Evolutionary conservation across 768 basidiomycete species (phyloP).

Genomic region (Porphyrellus cyaneotinctus): DNA sequence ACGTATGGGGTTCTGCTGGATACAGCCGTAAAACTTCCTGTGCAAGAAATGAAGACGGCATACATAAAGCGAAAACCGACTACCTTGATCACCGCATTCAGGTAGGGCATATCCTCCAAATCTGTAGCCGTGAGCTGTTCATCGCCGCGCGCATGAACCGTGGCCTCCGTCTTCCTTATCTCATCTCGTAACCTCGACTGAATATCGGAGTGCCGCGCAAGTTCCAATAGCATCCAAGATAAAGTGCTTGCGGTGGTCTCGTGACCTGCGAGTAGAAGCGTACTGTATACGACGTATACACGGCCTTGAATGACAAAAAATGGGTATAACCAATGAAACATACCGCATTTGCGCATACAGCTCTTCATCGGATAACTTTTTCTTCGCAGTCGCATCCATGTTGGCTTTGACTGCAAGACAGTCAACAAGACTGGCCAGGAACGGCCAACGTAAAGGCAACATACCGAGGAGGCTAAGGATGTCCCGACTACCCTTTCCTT

Average conservation of each 20-base stretch:
- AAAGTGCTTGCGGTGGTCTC: slow-evolving; percentile 56
- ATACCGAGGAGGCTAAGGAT: slow-evolving; percentile 36
- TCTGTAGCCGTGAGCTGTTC: slow-evolving; percentile 28
- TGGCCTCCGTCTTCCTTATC: slow-evolving; percentile 2
- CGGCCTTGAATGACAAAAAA: background rate
- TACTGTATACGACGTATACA: slow-evolving; percentile 23
- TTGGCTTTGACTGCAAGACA: slow-evolving; percentile 19
- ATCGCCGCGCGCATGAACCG: background rate
- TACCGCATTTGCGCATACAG: slow-evolving; percentile 15
- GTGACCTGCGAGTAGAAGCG: slow-evolving; percentile 47
- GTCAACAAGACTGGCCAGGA: background rate
- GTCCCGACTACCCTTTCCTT: slow-evolving; percentile 13
- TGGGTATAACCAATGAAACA: background rate
- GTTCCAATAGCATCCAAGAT: slow-evolving; percentile 59
- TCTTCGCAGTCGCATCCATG: slow-evolving; percentile 18
- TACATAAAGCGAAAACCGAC: background rate
- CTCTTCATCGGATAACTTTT: slow-evolving; percentile 14
- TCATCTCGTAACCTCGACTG: slow-evolving; percentile 53
- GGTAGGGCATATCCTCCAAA: slow-evolving; percentile 47
- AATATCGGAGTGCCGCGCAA: slow-evolving; percentile 51
- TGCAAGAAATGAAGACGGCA: slow-evolving; percentile 10
- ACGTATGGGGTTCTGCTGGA: slow-evolving; percentile 46
- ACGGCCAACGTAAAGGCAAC: background rate
- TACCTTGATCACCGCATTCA: slow-evolving; percentile 35
- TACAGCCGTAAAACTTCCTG: slow-evolving; percentile 45